phyloP scores from a whole-genome alignment of 2,329 filamentous ascomycete species.

The Nemania serpens region DNA sequence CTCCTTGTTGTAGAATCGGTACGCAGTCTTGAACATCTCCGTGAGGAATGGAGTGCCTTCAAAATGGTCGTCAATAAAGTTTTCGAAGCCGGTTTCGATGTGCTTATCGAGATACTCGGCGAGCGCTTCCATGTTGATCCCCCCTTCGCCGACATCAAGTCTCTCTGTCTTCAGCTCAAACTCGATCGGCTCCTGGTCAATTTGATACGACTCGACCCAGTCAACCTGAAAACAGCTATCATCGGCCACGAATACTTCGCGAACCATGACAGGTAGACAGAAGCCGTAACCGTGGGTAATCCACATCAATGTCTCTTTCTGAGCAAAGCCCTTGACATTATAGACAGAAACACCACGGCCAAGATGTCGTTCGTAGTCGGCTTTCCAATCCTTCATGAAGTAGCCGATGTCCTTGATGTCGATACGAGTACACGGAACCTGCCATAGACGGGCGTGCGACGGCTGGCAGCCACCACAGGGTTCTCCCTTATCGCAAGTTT shows the following conservation, averaged over 20 bases:
- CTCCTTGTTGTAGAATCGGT: constrained; percentile 89
- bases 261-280: constrained; percentile 87
- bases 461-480: constrained; percentile 95
- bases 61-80: constrained; percentile 94
- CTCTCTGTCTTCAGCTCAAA: constrained; percentile 88
- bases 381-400: constrained; percentile 99
- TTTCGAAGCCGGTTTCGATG: constrained; percentile 88
- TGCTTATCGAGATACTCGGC: constrained; percentile 95
- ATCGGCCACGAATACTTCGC: constrained; percentile 89
- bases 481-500: constrained; percentile 97
- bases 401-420: constrained; percentile 98
- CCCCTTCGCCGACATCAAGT: constrained; percentile 86
- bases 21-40: constrained; percentile 93
- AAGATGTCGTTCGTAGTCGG: constrained; percentile 91
- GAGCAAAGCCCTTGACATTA: constrained; percentile 86
- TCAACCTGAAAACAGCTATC: constrained; percentile 92
- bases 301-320: constrained; percentile 75
- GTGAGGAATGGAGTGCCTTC: constrained; percentile 94
- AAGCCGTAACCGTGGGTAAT: constrained; percentile 97
- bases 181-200: constrained; percentile 71
- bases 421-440: constrained; percentile 95
- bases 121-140: constrained; percentile 78
- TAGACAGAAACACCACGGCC: constrained; percentile 86
- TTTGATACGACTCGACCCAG: constrained; percentile 82
- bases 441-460: constrained; percentile 93